Base-by-base conservation (phyloP, 2,329 filamentous ascomycete species). In the Aureobasidium namibiae region DNA sequence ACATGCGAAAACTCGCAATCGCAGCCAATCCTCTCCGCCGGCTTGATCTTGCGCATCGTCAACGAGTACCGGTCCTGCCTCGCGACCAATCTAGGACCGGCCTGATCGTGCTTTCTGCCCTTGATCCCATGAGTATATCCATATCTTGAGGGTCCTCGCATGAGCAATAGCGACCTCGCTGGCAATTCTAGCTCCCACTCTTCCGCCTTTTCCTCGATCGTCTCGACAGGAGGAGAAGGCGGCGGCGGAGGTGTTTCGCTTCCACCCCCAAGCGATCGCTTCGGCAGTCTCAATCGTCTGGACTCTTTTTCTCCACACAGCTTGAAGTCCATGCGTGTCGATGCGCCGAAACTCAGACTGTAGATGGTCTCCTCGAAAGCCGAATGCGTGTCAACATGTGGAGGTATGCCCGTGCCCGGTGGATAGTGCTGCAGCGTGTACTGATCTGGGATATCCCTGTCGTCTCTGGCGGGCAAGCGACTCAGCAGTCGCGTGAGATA, bases 341-440 rank as follows among this genome's bases (percentile, higher is more conserved):
- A 34, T 10, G 48, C 57, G 21, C 57, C 57, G 24, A 53, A 60
- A n/a, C 57, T 60, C 4, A 60, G 48, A 41, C 57, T 60, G 41
- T 60, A 60, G 8, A 60, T 41, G 11, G 48, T 38, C 18, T 60
- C 57, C 21, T 60, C 57, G n/a, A 60, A 60, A 6, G 57, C 57
- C 14, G 57, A 60, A 13, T 60, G 57, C 31, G 57, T 60, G 41
- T 60, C 57, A 2, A 60, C 57, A n/a, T 60, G 57, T 18, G 57
- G 57, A n/a, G 57, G 57, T 14, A 60, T 60, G 11, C 57, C 57
- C 1, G 57, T 54, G 31, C 57, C 48, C 7, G 48, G 57, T 14
- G 57, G 57, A 13, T 60, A 60, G 18, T 54, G 49, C 33, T 60
- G 57, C 29, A 60, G 14, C 1, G 57, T 60, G 18, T 52, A 60